Evolutionary conservation across 2,329 filamentous ascomycete genomes (phyloP).

Genomic region (Colletotrichum australisinense): DNA sequence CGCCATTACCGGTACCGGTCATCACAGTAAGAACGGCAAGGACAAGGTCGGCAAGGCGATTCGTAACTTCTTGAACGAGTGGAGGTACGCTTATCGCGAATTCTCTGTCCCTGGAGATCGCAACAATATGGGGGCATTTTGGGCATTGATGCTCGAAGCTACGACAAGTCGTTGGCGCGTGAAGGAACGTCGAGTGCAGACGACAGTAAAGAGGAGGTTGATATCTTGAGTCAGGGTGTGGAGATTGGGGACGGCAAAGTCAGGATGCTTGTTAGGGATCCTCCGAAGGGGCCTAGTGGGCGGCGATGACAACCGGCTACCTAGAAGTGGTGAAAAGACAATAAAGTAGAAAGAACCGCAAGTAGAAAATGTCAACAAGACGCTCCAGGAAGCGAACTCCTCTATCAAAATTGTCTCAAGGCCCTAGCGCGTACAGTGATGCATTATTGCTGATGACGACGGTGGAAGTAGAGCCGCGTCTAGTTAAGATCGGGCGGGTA

Average conservation of each 20-base stretch:
- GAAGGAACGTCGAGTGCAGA: conserved; percentile 55
- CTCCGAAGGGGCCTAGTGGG: conserved; percentile 66
- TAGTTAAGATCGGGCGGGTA: background rate
- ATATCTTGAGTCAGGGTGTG: conserved; percentile 73
- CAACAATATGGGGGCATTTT: conserved; percentile 83
- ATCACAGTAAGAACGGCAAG: conserved; percentile 98
- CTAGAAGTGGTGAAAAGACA: conserved; percentile 35
- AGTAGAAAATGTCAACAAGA: conserved; percentile 21
- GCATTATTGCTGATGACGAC: background rate
- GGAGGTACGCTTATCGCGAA: conserved; percentile 95
- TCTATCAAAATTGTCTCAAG: background rate
- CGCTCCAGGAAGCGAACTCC: conserved; percentile 1
- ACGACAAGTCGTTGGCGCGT: conserved; percentile 69
- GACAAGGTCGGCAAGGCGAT: conserved; percentile 98
- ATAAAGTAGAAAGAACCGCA: conserved; percentile 28
- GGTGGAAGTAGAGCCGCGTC: background rate
- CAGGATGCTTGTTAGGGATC: conserved; percentile 71
- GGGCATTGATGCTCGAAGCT: conserved; percentile 75
- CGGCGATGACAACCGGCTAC: conserved; percentile 51
- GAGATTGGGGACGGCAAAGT: conserved; percentile 77
- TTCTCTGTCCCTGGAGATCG: conserved; percentile 97
- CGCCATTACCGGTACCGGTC: conserved; percentile 95
- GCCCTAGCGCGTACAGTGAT: background rate
- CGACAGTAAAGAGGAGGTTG: conserved; percentile 58
- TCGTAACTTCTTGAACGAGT: conserved; percentile 90